phyloP scores from a whole-genome alignment of 495 filamentous ascomycete genomes.

The Aspergillus kassunensis region DNA sequence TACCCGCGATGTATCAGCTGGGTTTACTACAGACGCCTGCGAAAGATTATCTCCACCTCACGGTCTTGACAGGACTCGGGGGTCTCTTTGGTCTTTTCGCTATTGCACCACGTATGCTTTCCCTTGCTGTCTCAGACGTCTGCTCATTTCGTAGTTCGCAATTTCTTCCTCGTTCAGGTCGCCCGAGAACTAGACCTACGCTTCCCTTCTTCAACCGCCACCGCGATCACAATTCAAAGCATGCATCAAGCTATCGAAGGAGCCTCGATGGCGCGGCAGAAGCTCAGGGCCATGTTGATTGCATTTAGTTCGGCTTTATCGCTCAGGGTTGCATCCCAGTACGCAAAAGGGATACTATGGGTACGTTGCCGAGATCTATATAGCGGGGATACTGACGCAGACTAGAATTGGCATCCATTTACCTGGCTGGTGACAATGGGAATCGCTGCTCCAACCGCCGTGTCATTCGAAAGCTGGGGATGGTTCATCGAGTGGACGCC shows the following conservation, averaged over 20 bases:
- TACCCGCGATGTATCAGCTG: constrained; percentile 7
- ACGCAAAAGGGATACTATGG: constrained; percentile 6
- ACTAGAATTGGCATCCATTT: constrained; percentile 6
- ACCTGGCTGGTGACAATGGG: background rate
- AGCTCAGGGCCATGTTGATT: background rate
- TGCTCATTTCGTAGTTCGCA: background rate
- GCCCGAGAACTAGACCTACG: constrained; percentile 1
- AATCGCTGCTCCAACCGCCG: background rate
- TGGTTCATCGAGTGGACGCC: constrained; percentile 11
- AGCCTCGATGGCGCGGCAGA: background rate
- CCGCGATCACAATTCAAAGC: constrained; percentile 5
- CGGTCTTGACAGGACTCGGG: background rate
- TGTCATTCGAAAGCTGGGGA: constrained; percentile 4
- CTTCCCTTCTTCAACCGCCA: constrained; percentile 4
- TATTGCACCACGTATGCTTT: background rate
- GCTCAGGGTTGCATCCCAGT: constrained; percentile 3
- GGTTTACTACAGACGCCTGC: background rate
- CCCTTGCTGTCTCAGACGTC: background rate
- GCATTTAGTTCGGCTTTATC: background rate
- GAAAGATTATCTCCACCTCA: background rate
- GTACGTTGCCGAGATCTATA: background rate
- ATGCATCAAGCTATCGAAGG: constrained; percentile 3
- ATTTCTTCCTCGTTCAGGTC: constrained; percentile 5
- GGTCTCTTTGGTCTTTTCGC: constrained; percentile 4
- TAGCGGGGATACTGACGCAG: too few relatives aligned